Conservation (phyloP, 176 grass and related monocot genomes). For the Phyllostachys edulis region DNA sequence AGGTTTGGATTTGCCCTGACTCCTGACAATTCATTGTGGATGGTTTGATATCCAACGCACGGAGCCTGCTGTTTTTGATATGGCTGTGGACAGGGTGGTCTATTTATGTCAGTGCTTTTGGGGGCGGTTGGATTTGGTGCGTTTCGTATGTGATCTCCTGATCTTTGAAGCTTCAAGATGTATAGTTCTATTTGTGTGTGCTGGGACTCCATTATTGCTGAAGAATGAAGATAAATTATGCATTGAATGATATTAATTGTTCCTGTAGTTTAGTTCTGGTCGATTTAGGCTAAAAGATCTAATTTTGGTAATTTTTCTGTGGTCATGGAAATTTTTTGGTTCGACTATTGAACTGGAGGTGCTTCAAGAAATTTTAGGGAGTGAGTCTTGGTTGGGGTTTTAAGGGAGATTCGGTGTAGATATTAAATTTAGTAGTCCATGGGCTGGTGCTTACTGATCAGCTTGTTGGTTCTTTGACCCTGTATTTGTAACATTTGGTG, state of each 20-base stretch:
- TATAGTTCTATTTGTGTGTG: not conserved
- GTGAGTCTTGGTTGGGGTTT: not conserved
- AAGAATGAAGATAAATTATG: not conserved
- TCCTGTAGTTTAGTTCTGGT: not conserved
- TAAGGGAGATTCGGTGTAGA: not conserved
- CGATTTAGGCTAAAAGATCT: not conserved
- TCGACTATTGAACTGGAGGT: not conserved
- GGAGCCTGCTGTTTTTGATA: not conserved
- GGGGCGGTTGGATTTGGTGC: not conserved
- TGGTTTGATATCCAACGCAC: not conserved
- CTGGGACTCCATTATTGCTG: not conserved
- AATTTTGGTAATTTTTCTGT: not conserved
- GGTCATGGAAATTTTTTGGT: not conserved
- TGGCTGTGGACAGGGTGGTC: not conserved
- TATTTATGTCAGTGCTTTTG: not conserved
- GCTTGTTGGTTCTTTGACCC: not conserved
- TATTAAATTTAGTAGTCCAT: not conserved
- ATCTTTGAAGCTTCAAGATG: not conserved
- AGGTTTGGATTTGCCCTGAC: not conserved
- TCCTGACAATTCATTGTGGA: not conserved
- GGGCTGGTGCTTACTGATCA: not conserved
- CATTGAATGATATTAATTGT: not conserved
- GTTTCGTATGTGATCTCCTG: not conserved
- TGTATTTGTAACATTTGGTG: not conserved
- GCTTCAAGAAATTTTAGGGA: constrained; percentile 13